Percentiles rank a stretch among this genome's conserved stretches.
phyloP scores from a whole-genome alignment of 192 early-diverging fungal genomes.

The Coemansia reversa region DNA sequence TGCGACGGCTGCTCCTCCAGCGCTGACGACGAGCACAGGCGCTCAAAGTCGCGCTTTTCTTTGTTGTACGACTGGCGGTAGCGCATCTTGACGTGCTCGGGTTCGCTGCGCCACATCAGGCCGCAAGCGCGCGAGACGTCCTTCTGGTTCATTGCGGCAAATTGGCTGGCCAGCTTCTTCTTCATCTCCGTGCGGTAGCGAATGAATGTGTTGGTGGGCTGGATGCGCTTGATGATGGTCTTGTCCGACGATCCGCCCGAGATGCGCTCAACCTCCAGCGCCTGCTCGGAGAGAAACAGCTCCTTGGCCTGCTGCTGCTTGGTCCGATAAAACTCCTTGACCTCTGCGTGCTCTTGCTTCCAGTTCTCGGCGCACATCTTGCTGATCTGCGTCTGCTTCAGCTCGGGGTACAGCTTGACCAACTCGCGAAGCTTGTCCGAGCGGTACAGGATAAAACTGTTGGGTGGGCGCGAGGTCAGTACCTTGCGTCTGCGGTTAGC shows the following conservation, averaged over 20 bases:
- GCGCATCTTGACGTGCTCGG: constrained; percentile 54
- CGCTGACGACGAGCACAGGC: constrained; percentile 49
- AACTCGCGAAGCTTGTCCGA: constrained; percentile 56
- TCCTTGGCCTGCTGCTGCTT: constrained; percentile 54
- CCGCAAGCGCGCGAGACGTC: constrained; percentile 56
- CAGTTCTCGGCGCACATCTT: constrained; percentile 57
- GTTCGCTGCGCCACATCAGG: constrained; percentile 58
- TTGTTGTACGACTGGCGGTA: constrained; percentile 58
- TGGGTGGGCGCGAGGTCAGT: constrained; percentile 54
- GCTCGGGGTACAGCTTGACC: constrained; percentile 41
- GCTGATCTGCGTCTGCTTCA: constrained; percentile 57
- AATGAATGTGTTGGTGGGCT: constrained; percentile 59
- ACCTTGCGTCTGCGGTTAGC: constrained; percentile 52
- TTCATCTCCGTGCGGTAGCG: constrained; percentile 58
- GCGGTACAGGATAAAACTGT: constrained; percentile 57
- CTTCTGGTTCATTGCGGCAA: constrained; percentile 55
- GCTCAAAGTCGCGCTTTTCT: constrained; percentile 57
- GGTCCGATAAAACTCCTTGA: constrained; percentile 50
- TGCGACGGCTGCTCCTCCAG: constrained; percentile 41
- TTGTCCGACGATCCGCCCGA: constrained; percentile 45
- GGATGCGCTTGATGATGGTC: constrained; percentile 53
- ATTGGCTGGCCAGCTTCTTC: constrained; percentile 50
- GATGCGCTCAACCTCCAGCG: constrained; percentile 50
- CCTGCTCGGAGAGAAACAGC: constrained; percentile 49
- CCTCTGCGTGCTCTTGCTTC: constrained; percentile 53